Evolutionary conservation across 768 basidiomycete genomes (phyloP), one percentile per base, ranked within the genome.

Genomic region (Pleurotus eryngii): DNA sequence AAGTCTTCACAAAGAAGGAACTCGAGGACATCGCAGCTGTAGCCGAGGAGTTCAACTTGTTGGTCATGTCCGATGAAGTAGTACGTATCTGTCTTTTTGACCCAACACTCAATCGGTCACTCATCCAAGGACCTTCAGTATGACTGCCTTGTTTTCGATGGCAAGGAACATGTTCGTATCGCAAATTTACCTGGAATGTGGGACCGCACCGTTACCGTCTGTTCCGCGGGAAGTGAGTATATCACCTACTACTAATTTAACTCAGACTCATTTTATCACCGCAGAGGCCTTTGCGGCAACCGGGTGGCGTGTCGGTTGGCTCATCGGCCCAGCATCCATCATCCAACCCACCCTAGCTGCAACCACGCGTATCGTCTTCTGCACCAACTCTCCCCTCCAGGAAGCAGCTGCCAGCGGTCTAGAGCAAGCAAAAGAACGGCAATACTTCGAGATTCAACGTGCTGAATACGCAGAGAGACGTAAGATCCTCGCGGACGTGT

Each of bases 171-270:
- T 70, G 77, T 95, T 55, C 87, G 96, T 55, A 89, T 98, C 64
- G 95, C 96, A 3, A 92, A 78, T 37, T 80, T 99, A n/a, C 95
- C 95, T 4, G 92, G 94, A 18, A 97, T 98, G 92, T 98, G 95
- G 95, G 92, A 98, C 62, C 86, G 97, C 45, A 99, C 97, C 0
- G 86, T 99, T 43, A 98, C 96, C 5, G 92, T 98, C 55, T 86
- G 90, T 40, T 95, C 93, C n/a, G 95, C 92, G 26, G 95, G 95
- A 63, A 96, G 93, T 93, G 86, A 72, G 4, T 26, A 18, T 35
- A 37, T 30, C 39, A 42, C 50, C 57, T 27, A 58, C 20, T 22
- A 20, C 5, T 54, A 8, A 7, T 27, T 17, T 49, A 46, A 15
- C 40, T 37, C 14, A 12, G 43, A 49, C n/a, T 48, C 22, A 20